Percentiles rank a stretch among this genome's conserved stretches.
Evolutionary conservation across 1,284 basidiomycete genomes (phyloP).

Genomic region (Fomitopsis betulina): DNA sequence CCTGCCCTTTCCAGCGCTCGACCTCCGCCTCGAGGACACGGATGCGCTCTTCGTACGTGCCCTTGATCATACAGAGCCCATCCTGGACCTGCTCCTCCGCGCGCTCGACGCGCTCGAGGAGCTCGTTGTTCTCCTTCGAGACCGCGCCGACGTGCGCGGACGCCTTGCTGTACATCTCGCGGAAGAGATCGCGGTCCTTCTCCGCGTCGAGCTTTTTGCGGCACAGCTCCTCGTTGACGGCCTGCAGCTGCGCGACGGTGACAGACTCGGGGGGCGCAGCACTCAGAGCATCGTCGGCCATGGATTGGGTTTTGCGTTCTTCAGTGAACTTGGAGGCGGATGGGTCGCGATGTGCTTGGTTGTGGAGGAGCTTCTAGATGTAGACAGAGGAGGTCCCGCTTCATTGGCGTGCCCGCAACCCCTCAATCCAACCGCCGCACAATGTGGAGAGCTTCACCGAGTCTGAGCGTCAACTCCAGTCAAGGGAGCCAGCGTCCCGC

Average conservation of each 20-base stretch:
- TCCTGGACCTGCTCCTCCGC: conserved; percentile 47
- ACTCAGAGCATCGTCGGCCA: not conserved
- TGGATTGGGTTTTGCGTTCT: no score
- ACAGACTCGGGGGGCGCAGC: not conserved
- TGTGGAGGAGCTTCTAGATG: no score
- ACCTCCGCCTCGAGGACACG: conserved; percentile 44
- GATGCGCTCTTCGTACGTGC: conserved; percentile 40
- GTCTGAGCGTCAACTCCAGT: no score
- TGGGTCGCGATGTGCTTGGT: no score
- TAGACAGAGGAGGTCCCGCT: no score
- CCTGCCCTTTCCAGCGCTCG: conserved; percentile 38
- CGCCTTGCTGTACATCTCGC: conserved; percentile 21
- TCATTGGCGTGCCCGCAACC: no score
- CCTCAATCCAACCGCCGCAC: no score
- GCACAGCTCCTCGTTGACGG: conserved; percentile 18
- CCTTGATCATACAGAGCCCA: conserved; percentile 46
- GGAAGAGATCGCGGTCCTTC: conserved; percentile 23
- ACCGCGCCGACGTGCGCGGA: conserved; percentile 19
- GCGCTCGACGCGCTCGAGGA: conserved; percentile 44
- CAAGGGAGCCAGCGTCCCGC: no score
- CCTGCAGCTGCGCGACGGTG: conserved; percentile 15
- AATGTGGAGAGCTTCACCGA: no score
- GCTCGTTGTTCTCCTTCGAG: conserved; percentile 43
- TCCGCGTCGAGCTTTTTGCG: conserved; percentile 18
- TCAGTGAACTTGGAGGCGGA: no score